phyloP scores from a whole-genome alignment of 1,284 basidiomycete genomes.

The Trametes sp. region DNA sequence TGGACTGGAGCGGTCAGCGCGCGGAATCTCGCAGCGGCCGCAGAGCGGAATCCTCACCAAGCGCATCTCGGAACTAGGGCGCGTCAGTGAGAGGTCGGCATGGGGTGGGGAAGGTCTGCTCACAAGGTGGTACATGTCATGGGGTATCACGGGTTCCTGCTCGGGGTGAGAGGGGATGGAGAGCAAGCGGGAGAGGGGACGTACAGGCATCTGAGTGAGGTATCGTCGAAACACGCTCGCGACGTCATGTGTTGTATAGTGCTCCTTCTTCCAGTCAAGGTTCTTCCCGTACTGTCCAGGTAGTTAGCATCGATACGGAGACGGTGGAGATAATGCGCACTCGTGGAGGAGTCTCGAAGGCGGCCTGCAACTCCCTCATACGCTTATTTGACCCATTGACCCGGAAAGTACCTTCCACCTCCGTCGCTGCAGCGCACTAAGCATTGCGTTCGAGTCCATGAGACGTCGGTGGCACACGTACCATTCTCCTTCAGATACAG shows the following conservation, averaged over 20 bases:
- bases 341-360: constrained; percentile 89
- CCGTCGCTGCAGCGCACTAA: constrained; percentile 69
- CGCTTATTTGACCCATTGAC: constrained; percentile 93
- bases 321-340: constrained; percentile 54
- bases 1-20: constrained; percentile 39
- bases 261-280: constrained; percentile 87
- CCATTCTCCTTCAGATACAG: constrained; percentile 92
- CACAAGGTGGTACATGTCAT: constrained; percentile 87
- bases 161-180: constrained; percentile 5
- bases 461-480: constrained; percentile 43
- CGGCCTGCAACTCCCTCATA: constrained; percentile 93
- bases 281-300: constrained; percentile 85
- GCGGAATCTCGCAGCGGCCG: background rate
- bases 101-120: constrained; percentile 42
- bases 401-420: constrained; percentile 95
- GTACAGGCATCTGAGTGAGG: constrained; percentile 94
- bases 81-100: constrained; percentile 27
- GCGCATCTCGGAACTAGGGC: constrained; percentile 80
- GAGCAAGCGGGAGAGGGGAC: constrained; percentile 42
- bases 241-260: constrained; percentile 94
- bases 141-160: constrained; percentile 91
- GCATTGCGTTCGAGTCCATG: constrained; percentile 8
- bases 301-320: background rate
- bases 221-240: constrained; percentile 96
- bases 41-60: constrained; percentile 57